Percentiles rank a stretch among this genome's conserved stretches.
Evolutionary conservation across 495 filamentous ascomycete species (phyloP).

Genomic region (Lophium mytilinum): DNA sequence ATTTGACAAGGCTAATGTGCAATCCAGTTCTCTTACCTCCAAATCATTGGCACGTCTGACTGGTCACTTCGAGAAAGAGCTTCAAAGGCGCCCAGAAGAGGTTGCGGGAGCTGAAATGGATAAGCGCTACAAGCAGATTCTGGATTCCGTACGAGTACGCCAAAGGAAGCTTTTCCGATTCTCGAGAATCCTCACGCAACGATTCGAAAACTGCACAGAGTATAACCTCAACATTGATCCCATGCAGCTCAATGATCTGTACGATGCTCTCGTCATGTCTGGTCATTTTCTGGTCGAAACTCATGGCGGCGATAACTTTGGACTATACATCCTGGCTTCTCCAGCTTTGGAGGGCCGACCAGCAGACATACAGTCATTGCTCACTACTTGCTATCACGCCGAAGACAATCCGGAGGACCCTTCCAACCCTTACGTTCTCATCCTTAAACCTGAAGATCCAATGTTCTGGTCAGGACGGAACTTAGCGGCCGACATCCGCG

Average conservation of each 20-base stretch:
- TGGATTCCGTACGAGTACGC: conserved; percentile 91
- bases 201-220: conserved; percentile 94
- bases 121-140: conserved; percentile 86
- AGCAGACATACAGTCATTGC: conserved; percentile 72
- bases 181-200: conserved; percentile 75
- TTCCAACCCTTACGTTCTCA: conserved; percentile 69
- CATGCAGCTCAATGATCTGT: conserved; percentile 60
- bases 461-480: conserved; percentile 77
- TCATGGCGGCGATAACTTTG: conserved; percentile 54
- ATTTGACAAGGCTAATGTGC: conserved; percentile 19
- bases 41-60: conserved; percentile 83
- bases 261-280: conserved; percentile 71
- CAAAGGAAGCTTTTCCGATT: conserved; percentile 85
- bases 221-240: conserved; percentile 69
- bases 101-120: conserved; percentile 75
- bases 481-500: conserved; percentile 59
- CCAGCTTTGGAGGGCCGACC: conserved; percentile 64
- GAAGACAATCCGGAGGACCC: conserved; percentile 62
- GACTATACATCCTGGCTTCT: conserved; percentile 77
- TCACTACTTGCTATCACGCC: conserved; percentile 81
- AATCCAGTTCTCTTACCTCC: conserved; percentile 66
- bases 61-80: conserved; percentile 83
- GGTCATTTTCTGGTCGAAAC: conserved; percentile 79
- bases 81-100: conserved; percentile 74
- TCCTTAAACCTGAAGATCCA: conserved; percentile 71